Conservation (phyloP, 2,329 filamentous ascomycete species). For the Fusarium falciforme region DNA sequence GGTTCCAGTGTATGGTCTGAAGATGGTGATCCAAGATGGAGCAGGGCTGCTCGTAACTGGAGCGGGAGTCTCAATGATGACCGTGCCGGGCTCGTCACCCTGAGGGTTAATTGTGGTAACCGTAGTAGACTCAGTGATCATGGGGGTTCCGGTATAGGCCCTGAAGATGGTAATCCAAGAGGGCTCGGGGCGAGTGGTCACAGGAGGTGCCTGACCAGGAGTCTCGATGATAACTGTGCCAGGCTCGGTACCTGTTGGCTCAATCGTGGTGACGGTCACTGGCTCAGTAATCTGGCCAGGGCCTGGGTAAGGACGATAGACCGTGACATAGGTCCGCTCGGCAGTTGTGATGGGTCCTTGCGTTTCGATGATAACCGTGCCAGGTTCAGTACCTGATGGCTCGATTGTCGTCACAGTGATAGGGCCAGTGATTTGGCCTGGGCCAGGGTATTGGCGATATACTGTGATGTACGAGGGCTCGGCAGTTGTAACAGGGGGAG, state of each 20-base stretch:
- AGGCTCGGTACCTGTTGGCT: slow-evolving; percentile 20
- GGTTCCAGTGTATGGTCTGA: not conserved
- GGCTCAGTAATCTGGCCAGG: not conserved
- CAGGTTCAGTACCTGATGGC: not conserved
- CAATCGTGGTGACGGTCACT: slow-evolving; percentile 9
- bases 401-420: not conserved
- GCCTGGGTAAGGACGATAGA: slow-evolving; percentile 4
- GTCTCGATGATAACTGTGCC: slow-evolving; percentile 32
- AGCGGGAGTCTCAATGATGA: not conserved
- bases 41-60: not conserved
- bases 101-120: not conserved
- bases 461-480: not conserved
- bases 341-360: not conserved
- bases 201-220: slow-evolving; percentile 1
- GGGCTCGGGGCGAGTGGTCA: not conserved
- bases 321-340: slow-evolving; percentile 13
- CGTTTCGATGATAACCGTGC: slow-evolving; percentile 12
- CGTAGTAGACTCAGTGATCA: not conserved
- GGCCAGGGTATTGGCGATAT: not conserved
- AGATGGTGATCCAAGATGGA: not conserved
- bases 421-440: not conserved
- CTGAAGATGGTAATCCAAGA: not conserved
- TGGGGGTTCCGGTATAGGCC: not conserved
- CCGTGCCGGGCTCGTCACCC: not conserved
- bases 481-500: not conserved